Evolutionary conservation across 768 basidiomycete species (phyloP), one percentile per base, ranked within the genome.

Genomic region (Fomitopsis pulvina): DNA sequence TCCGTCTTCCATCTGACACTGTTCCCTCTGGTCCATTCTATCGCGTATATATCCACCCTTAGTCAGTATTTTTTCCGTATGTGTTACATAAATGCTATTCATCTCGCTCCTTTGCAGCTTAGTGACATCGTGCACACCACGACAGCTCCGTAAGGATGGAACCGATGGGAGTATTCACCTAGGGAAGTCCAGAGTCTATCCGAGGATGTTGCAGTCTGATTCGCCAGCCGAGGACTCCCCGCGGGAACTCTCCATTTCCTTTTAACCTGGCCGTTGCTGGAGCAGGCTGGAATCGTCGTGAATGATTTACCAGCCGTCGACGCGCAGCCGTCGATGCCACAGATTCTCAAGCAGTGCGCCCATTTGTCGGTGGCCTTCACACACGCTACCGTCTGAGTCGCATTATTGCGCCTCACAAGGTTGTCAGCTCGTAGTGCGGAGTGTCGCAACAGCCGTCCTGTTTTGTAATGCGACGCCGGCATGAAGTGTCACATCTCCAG

Each of bases 21-120:
- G 44, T 30, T 27, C 29, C 20, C 26, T 29, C 20, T 28, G n/a
- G 16, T 25, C 24, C 14, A 20, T 43, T 9, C 22, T 41, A 49
- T 39, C 41, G 22, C 41, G 18, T 37, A 18, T 37, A 14, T 37
- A 37, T 37, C 18, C 4, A 6, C 14, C 38, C 37, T 32, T 26
- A 37, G 22, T 41, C 37, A 21, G 12, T 24, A 24, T 34, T 24
- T 44, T 53, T 18, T 32, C 16, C 27, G 14, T 24, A 32, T 47
- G 51, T 47, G 47, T 45, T 47, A 48, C 38, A 54, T 34, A n/a
- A 34, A 46, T 46, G 37, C 18, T 45, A 46, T 46, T n/a, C 37
- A 46, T 46, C 27, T 46, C 8, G 2, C 11, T 46, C 21, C 16
- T 28, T 11, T n/a, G 30, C 20, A 29, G 26, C 29, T 30, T 9